Base-by-base conservation (phyloP, 1,284 basidiomycete genomes). In the Rhizoctonia solani region DNA sequence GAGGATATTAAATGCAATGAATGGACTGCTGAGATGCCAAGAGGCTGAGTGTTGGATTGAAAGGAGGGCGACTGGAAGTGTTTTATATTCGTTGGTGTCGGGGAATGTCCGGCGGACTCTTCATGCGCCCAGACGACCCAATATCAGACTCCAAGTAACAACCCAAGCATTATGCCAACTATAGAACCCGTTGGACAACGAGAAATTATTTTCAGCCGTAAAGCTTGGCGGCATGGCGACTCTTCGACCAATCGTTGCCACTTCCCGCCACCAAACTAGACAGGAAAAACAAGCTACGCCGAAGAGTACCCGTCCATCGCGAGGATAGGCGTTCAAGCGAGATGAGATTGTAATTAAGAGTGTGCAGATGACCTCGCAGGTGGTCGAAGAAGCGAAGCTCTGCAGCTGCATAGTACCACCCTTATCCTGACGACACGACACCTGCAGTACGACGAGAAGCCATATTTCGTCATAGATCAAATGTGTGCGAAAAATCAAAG, bases 321-420 rank as follows among this genome's bases (percentile, higher is more conserved):
- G 21, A 50, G 4, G 27, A 46, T 9, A 44, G 21, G 39, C 44
- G 41, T 29, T 25, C 41, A 27, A 32, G 9, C 46, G n/a, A 61
- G n/a, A 44, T 46, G 19, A 34, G 27, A 14, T 13, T 14, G 21
- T 23, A 27, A 37, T 13, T 4, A 21, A 34, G 34, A 34, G 37
- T 1, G 58, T 8, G 32, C 58, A 61, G 11, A 44, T 61, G 58
- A 61, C 58, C 58, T 49, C 46, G n/a, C 41, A 44, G 19, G 19
- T 44, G 41, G 14, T 4, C 19, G 9, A 34, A 47, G 55, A 58
- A 58, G 55, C 42, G 13, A n/a, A 16, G 27, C 11, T 2, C 30
- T 53, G 25, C 11, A 14, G 14, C 50, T 29, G n/a, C 19, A 21
- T 13, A 39, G 32, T 13, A 39, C 55, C 25, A 47, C 16, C 11